Evolutionary conservation across 352 stramenopile species (phyloP).

Genomic region (Pythium aristosporum): DNA sequence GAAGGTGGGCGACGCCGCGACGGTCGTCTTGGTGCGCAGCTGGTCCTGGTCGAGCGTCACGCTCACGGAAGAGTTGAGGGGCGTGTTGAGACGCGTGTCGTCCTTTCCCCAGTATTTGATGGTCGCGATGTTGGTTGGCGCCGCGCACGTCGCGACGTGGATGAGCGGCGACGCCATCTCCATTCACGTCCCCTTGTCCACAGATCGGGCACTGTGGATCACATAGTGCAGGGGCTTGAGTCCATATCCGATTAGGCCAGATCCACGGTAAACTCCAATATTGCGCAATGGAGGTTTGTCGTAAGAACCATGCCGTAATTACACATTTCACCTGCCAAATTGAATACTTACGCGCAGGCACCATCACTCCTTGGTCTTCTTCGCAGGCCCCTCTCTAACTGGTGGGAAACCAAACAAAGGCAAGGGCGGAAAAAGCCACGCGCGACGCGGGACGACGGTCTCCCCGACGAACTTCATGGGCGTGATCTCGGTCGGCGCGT

Average conservation of each 20-base stretch:
- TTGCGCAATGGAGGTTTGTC: neutral
- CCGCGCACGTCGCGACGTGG: conserved; percentile 84
- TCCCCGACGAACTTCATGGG: conserved; percentile 39
- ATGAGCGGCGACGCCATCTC: conserved; percentile 32
- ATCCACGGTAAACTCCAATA: neutral
- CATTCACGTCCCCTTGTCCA: neutral
- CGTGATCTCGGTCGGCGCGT: conserved; percentile 79
- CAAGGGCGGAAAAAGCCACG: neutral
- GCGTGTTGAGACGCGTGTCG: conserved; percentile 91
- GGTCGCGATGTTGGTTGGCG: conserved; percentile 97
- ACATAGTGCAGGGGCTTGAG: no score
- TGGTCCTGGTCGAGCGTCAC: conserved; percentile 96
- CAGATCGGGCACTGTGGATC: no score
- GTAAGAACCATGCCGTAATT: neutral
- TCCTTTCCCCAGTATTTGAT: conserved; percentile 99
- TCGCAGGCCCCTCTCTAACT: neutral
- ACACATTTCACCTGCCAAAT: neutral
- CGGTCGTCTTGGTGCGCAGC: conserved; percentile 94
- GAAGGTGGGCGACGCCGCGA: conserved; percentile 75
- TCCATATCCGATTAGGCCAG: neutral
- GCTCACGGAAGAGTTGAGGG: conserved; percentile 96
- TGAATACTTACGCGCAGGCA: neutral
- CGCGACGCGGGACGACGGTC: neutral
- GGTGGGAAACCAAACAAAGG: conserved; percentile 4
- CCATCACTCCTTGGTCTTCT: conserved; percentile 4